Percentiles rank a stretch among this genome's conserved stretches.
phyloP scores from a whole-genome alignment of 2,329 filamentous ascomycete species.

The Knufia fluminis region DNA sequence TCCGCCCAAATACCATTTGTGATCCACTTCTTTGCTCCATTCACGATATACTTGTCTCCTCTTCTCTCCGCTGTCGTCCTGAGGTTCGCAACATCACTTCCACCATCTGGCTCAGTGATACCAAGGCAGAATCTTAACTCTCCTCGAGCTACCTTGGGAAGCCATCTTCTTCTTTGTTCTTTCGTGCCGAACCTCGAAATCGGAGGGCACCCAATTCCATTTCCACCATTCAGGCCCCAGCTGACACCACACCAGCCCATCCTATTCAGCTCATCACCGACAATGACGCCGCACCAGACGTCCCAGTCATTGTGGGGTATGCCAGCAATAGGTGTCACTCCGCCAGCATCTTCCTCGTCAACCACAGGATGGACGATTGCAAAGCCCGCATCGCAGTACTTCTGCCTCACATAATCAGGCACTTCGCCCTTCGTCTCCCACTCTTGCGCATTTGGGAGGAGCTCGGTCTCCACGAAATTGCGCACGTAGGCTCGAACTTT shows the following conservation, averaged over 20 bases:
- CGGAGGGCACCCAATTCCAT: conserved; percentile 61
- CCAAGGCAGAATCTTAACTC: conserved; percentile 63
- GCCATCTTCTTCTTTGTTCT: conserved; percentile 53
- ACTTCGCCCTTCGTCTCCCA: conserved; percentile 62
- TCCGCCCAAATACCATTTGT: conserved; percentile 65
- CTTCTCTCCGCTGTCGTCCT: conserved; percentile 57
- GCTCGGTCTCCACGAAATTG: conserved; percentile 54
- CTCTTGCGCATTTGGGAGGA: conserved; percentile 54
- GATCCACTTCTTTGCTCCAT: conserved; percentile 73
- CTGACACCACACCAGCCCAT: conserved; percentile 54
- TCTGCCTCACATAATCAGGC: conserved; percentile 53
- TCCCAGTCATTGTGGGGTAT: conserved; percentile 65
- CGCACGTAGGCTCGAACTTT: conserved; percentile 60
- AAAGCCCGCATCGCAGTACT: conserved; percentile 57
- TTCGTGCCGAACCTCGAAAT: conserved; percentile 58
- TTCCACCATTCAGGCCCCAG: conserved; percentile 51
- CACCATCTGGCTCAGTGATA: conserved; percentile 68
- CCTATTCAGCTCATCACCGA: conserved; percentile 59
- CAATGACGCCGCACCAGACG: conserved; percentile 61
- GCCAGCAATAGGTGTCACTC: conserved; percentile 55
- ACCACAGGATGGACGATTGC: conserved; percentile 55
- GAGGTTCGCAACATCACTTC: conserved; percentile 65
- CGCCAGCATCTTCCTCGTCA: conserved; percentile 59
- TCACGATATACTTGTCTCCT: conserved; percentile 60
- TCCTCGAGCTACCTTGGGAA: conserved; percentile 59